Conservation (phyloP, 192 early-diverging fungal genomes). For the Coemansia sp. region DNA sequence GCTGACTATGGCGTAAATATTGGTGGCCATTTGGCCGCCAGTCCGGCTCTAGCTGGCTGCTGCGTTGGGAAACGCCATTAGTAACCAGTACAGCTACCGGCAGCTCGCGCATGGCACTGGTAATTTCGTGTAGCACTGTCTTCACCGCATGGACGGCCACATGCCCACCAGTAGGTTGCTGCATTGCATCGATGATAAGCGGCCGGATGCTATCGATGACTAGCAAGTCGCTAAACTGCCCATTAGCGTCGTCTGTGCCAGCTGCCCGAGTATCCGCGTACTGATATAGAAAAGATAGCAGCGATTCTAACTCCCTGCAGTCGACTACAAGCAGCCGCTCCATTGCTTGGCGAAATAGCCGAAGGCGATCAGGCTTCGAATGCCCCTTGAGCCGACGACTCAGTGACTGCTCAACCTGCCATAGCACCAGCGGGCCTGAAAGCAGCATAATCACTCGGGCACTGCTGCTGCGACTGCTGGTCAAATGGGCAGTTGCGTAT, state of each 20-base stretch:
- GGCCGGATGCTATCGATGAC: slow-evolving; percentile 43
- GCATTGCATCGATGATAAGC: slow-evolving; percentile 20
- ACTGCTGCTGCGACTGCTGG: neutral
- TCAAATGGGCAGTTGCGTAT: slow-evolving; percentile 35
- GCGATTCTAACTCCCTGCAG: slow-evolving; percentile 24
- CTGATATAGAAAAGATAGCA: slow-evolving; percentile 32
- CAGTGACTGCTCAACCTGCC: slow-evolving; percentile 21
- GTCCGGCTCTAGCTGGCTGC: neutral
- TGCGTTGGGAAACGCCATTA: slow-evolving; percentile 38
- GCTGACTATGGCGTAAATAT: slow-evolving; percentile 5
- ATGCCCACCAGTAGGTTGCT: slow-evolving; percentile 11
- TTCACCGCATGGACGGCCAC: slow-evolving; percentile 26
- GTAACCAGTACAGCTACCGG: slow-evolving; percentile 19
- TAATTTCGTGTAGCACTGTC: slow-evolving; percentile 22
- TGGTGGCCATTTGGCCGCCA: neutral
- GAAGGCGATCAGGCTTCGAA: neutral
- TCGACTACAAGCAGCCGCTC: slow-evolving; percentile 30
- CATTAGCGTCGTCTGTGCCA: neutral
- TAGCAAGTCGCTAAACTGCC: slow-evolving; percentile 15
- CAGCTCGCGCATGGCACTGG: neutral
- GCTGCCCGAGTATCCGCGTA: slow-evolving; percentile 5
- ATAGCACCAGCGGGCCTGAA: slow-evolving; percentile 26
- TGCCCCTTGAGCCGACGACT: neutral
- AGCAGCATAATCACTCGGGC: slow-evolving; percentile 22
- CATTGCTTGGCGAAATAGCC: slow-evolving; percentile 13